Conservation (phyloP, 2,329 filamentous ascomycete genomes). For the Pyricularia sp. region DNA sequence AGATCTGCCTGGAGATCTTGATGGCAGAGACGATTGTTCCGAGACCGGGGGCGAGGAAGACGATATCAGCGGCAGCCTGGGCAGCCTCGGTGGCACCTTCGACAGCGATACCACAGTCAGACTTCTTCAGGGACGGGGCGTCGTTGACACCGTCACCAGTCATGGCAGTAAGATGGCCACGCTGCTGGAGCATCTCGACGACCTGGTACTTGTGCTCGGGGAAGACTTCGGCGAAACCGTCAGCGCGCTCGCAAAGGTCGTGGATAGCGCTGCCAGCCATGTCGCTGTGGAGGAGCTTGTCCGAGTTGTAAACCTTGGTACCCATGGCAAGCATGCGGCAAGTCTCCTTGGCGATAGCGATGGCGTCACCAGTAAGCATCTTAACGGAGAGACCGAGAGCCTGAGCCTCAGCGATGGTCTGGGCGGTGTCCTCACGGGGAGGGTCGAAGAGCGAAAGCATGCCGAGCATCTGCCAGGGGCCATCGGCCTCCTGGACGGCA, state of each 20-base stretch:
- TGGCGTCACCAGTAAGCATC: constrained; percentile 75
- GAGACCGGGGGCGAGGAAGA: constrained; percentile 65
- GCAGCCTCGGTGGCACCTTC: constrained; percentile 64
- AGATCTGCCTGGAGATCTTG: constrained; percentile 66
- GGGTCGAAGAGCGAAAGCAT: constrained; percentile 76
- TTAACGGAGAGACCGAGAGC: constrained; percentile 69
- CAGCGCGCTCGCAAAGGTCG: constrained; percentile 66
- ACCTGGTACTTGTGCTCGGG: constrained; percentile 71
- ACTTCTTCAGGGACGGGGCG: constrained; percentile 64
- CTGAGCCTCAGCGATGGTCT: constrained; percentile 69
- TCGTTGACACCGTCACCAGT: constrained; percentile 71
- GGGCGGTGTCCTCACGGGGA: constrained; percentile 68
- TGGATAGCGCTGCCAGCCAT: constrained; percentile 64
- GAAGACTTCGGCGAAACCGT: constrained; percentile 67
- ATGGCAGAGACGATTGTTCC: constrained; percentile 64
- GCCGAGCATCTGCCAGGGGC: constrained; percentile 61
- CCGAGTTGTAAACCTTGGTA: constrained; percentile 75
- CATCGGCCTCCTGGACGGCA: constrained; percentile 65
- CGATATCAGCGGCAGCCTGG: constrained; percentile 64
- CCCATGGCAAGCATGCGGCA: constrained; percentile 74
- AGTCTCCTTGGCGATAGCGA: constrained; percentile 72
- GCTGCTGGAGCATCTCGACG: constrained; percentile 60
- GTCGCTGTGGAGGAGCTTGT: constrained; percentile 68
- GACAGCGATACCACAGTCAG: constrained; percentile 56
- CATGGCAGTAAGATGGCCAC: constrained; percentile 66